Conservation (phyloP, 108 stramenopile genomes). For the Conticribra weissflogii region DNA sequence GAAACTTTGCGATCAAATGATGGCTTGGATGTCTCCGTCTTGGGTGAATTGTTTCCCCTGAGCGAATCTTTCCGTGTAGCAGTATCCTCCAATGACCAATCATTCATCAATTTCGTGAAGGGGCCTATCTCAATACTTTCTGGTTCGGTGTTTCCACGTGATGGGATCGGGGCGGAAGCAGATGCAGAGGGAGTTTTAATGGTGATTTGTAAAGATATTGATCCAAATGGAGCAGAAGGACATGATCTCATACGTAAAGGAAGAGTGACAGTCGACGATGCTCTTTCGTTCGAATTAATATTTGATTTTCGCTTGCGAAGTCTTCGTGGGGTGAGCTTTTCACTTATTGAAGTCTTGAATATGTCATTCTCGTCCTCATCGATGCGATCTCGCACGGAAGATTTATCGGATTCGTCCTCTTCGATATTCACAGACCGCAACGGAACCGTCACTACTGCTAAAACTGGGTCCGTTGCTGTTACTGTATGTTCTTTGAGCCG, state of each 20-base stretch:
- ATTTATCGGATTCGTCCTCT: slow-evolving; percentile 15
- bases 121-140: slow-evolving; percentile 40
- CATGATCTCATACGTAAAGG: slow-evolving; percentile 42
- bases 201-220: slow-evolving; percentile 39
- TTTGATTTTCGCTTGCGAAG: not conserved
- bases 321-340: not conserved
- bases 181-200: slow-evolving; percentile 20
- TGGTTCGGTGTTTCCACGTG: slow-evolving; percentile 1
- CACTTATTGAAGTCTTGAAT: not conserved
- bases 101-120: slow-evolving; percentile 24
- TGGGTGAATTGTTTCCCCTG: not conserved
- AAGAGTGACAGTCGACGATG: slow-evolving; percentile 35
- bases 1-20: no score
- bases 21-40: not conserved
- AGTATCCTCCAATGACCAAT: slow-evolving; percentile 26
- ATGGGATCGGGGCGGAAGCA: not conserved
- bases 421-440: slow-evolving; percentile 43
- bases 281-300: slow-evolving; percentile 30
- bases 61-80: not conserved
- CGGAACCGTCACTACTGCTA: slow-evolving; percentile 41
- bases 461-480: slow-evolving; percentile 19
- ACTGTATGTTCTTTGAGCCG: not conserved
- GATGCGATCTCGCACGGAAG: slow-evolving; percentile 1
- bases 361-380: slow-evolving; percentile 1
- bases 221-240: slow-evolving; percentile 30